Percentiles rank a stretch among this genome's conserved stretches.
Conservation (phyloP, 129 eudicot genomes). For the Pseudognaphalium luteoalbum region DNA sequence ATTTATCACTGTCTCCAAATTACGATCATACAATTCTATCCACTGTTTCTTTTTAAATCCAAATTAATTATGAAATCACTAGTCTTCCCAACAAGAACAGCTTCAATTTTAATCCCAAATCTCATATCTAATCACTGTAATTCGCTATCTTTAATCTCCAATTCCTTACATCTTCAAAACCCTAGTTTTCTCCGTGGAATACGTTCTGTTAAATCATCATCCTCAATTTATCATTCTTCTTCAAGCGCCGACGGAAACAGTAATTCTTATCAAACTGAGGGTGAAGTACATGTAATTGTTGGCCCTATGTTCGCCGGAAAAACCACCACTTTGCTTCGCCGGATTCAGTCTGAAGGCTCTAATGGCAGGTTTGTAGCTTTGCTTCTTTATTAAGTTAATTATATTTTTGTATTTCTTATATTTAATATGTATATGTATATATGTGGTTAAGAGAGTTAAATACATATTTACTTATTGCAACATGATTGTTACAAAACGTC, state of each 20-base stretch:
- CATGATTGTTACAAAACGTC: not conserved
- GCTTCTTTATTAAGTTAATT: not conserved
- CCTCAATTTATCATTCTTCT: conserved; percentile 14
- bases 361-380: conserved; percentile 70
- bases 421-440: not conserved
- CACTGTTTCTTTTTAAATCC: not conserved
- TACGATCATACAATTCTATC: not conserved
- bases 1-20: not conserved
- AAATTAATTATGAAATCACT: conserved; percentile 59
- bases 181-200: conserved; percentile 23
- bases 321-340: conserved; percentile 73
- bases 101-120: conserved; percentile 38
- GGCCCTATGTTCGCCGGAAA: conserved; percentile 98
- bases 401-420: not conserved
- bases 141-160: conserved; percentile 29
- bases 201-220: conserved; percentile 19
- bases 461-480: not conserved
- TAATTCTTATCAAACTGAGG: conserved; percentile 27
- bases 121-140: conserved; percentile 31
- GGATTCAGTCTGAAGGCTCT: conserved; percentile 63
- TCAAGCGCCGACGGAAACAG: conserved; percentile 13
- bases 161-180: conserved; percentile 26
- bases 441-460: not conserved
- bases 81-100: conserved; percentile 39
- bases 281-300: conserved; percentile 80